Evolutionary conservation across 139 green algal species (phyloP).

Genomic region (Picochlorum sp.): DNA sequence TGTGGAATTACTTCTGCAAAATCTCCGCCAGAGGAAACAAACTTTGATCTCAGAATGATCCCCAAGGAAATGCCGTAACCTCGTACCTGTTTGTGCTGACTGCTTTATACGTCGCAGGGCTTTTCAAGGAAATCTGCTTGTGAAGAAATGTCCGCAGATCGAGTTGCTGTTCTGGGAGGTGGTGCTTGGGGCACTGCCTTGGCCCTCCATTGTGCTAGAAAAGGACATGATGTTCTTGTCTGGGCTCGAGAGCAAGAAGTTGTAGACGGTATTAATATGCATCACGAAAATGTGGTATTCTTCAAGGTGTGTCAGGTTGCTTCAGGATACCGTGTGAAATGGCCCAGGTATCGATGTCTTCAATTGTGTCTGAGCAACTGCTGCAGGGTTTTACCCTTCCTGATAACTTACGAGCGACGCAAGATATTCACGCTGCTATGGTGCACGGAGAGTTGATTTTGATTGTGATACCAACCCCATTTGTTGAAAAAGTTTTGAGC

Average conservation of each 20-base stretch:
- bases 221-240: slow-evolving; percentile 55
- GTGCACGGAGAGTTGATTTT: slow-evolving; percentile 54
- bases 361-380: slow-evolving; percentile 6
- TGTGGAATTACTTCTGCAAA: too few relatives aligned
- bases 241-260: slow-evolving; percentile 62
- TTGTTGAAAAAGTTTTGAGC: slow-evolving; percentile 48
- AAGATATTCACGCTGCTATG: slow-evolving; percentile 35
- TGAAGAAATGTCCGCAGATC: neutral
- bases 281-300: slow-evolving; percentile 53
- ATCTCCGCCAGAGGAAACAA: too few relatives aligned
- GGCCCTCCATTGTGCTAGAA: slow-evolving; percentile 48
- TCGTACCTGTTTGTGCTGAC: neutral
- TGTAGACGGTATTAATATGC: slow-evolving; percentile 50
- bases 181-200: slow-evolving; percentile 76
- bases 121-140: neutral
- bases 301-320: slow-evolving; percentile 26
- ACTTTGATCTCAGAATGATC: too few relatives aligned
- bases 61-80: neutral
- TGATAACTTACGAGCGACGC: slow-evolving; percentile 35
- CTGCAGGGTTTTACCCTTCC: slow-evolving; percentile 40
- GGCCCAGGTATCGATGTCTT: neutral
- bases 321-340: too few relatives aligned
- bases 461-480: slow-evolving; percentile 74
- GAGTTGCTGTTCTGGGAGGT: slow-evolving; percentile 35
- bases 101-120: neutral